Evolutionary conservation across 1,284 basidiomycete genomes (phyloP), one percentile per base, ranked within the genome.

Genomic region (Sporisorium scitamineum): DNA sequence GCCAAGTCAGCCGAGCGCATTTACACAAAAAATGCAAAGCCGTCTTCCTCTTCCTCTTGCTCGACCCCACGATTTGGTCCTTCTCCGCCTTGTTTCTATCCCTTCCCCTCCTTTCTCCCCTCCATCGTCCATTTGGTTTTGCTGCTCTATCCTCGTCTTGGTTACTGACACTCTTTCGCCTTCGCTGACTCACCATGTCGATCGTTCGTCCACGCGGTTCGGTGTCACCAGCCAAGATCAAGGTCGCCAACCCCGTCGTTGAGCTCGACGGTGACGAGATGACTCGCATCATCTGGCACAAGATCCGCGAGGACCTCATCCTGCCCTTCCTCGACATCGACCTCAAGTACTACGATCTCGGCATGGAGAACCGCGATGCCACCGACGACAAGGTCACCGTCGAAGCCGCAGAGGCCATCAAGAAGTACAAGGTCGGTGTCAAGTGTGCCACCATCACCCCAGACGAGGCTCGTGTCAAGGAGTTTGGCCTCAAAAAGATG

Each of bases 321-420:
- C 89, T 97, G 56, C 96, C 96, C 10, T 97, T 95, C 87, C 88
- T 99, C 61, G 90, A 95, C 88, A 88, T 99, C 45, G 94, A 99
- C 84, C 93, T 99, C 89, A 98, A 98, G 87, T 99, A 99, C 89
- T 98, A 91, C 87, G 96, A 99, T 87, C 90, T 99, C 48, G 95
- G 95, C 34, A 90, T 98, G 81, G 94, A 95, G 87, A 89, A 92
- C 87, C 92, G 95, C 70, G 94, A 97, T 86, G 89, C 92, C 80
- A 99, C 97, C 42, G 91, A 95, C 83, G 97, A 99, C 88, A 88
- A 93, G 87, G 92, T 99, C 58, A 99, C 97, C 18, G 86, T 94
- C 74, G 95, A 97, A 16, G 93, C 95, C 32, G 95, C 97, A 16
- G 91, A 97, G 84, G 95, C 95, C 51, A 85, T 83, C 69, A 80